Evolutionary conservation across 2,329 filamentous ascomycete species (phyloP), one percentile per base, ranked within the genome.

Genomic region (Hymenoscyphus fraxineus): DNA sequence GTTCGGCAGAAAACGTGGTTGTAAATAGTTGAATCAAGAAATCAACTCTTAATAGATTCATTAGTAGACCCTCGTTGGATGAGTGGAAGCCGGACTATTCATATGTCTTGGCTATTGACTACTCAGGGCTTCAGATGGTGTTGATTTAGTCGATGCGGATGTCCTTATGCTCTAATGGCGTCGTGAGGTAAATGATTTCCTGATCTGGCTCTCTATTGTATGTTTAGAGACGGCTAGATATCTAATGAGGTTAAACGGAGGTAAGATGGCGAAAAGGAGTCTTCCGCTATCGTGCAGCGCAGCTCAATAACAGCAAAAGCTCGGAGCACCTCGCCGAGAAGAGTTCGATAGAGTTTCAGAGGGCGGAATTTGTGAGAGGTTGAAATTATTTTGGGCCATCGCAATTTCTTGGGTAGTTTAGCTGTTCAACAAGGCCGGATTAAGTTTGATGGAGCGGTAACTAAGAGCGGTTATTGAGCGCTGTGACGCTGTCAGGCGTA

Each of bases 161-260:
- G 47, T 54, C 47, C 47, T 54, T 27, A 27, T 19, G 7, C 3
- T 27, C 47, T 54, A 54, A 27, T 19, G n/a, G 4, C 12, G 41
- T 44, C 35, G 15, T 19, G 41, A n/a, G 41, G 16, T 16, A 6
- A 44, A 15, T 9, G n/a, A 12, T 47, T 47, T 47, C 44, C 7
- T 22, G 4, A 35, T 35, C 35, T 35, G 9, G 6, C 9, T 6
- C 19, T 47, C 19, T 47, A n/a, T 47, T 19, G 19, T 54, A 54
- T 54, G 19, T 54, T 54, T 54, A 22, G 47, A 54, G 47, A 54
- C 47, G 44, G 44, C 41, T 44, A 44, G 41, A 44, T n/a, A 44
- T 44, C 15, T 2, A 19, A 47, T 19, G 44, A 47, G 22, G 9
- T 22, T 3, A 6, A 19, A 19, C 44, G 47, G 47, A 22, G n/a